These are phyloP conservation scores for Trichosporon asahii DNA, from an alignment of 1,284 basidiomycete species.

Conservation along the genomic window DNA sequence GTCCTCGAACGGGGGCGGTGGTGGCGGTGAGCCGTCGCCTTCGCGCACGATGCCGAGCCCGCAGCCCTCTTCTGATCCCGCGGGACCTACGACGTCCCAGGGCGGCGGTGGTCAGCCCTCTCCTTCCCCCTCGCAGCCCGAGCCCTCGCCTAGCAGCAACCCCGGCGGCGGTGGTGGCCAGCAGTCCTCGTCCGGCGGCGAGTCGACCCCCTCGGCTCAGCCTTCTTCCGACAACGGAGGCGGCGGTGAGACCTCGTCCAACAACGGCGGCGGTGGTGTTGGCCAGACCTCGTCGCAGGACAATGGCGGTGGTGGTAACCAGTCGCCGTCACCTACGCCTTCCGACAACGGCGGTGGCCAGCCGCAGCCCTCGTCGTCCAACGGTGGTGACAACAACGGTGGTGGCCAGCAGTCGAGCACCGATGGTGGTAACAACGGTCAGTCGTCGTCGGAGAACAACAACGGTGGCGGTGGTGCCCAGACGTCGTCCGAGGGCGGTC, in stretches of 20 bases:
- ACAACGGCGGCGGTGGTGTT: background rate
- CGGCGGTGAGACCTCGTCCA: background rate
- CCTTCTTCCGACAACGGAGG: background rate
- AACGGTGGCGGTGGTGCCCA: background rate
- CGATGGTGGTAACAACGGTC: background rate
- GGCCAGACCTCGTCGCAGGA: background rate
- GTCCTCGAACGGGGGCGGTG: background rate
- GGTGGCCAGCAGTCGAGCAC: conserved; percentile 1
- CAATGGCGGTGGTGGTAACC: background rate
- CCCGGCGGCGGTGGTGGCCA: background rate
- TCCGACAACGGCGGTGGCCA: background rate
- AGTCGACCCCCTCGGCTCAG: background rate
- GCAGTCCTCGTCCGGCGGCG: background rate
- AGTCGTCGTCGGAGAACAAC: background rate
- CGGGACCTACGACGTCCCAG: background rate
- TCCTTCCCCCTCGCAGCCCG: background rate
- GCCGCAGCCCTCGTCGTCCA: background rate
- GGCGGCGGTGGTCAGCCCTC: background rate
- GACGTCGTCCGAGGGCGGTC: background rate
- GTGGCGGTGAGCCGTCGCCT: background rate
- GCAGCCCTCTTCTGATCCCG: background rate
- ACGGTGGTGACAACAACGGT: background rate
- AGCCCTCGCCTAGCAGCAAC: background rate
- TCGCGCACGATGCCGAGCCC: background rate
- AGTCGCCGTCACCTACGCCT: background rate